A percentile compares a stretch with the other conserved stretches of the same genome.
Evolutionary conservation across 768 basidiomycete species (phyloP).

Genomic region (Lentinula sp.): DNA sequence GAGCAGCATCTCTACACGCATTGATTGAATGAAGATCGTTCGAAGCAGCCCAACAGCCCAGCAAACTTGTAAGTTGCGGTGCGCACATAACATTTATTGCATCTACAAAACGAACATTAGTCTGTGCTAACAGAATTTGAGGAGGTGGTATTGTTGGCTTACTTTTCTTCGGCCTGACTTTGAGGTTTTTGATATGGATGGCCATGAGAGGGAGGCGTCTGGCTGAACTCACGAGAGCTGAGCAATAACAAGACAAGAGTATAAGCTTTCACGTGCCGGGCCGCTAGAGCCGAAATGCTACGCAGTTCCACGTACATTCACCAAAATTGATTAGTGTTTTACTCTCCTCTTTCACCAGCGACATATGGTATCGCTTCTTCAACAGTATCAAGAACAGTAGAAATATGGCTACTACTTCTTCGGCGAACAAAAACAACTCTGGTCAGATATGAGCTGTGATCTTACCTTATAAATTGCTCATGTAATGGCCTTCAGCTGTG

Average conservation of each 20-base stretch:
- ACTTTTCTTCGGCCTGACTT: constrained; percentile 77
- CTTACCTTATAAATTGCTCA: not conserved
- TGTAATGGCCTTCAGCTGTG: constrained; percentile 48
- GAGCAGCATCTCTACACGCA: constrained; percentile 53
- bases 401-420: constrained; percentile 23
- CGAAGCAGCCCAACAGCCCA: constrained; percentile 81
- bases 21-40: constrained; percentile 50
- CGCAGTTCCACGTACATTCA: not conserved
- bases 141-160: constrained; percentile 12
- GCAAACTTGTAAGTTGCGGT: constrained; percentile 68
- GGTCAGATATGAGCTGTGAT: constrained; percentile 36
- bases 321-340: not conserved
- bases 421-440: constrained; percentile 88
- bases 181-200: constrained; percentile 75
- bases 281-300: not conserved
- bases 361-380: not conserved
- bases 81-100: constrained; percentile 52
- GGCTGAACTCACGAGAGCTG: not conserved
- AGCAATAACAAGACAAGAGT: too few species aligned
- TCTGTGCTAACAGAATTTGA: constrained; percentile 4
- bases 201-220: constrained; percentile 27
- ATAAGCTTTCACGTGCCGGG: not conserved
- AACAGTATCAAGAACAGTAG: not conserved
- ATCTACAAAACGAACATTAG: constrained; percentile 22
- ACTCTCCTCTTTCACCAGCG: not conserved